Base-by-base conservation (phyloP, 164 flowering plant species). In the Nymphaea thermarum region DNA sequence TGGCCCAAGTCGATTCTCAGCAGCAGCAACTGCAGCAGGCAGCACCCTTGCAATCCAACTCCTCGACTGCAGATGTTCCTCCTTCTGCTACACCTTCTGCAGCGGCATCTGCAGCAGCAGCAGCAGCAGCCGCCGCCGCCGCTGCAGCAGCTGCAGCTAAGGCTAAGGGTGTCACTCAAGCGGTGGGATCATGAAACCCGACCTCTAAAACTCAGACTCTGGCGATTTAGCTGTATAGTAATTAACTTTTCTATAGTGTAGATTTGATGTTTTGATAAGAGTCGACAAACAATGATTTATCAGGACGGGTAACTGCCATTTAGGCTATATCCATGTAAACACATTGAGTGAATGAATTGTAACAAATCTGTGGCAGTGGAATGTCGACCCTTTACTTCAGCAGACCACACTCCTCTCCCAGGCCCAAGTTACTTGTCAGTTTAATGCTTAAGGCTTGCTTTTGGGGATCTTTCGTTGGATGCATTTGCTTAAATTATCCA, bases 71-170 rank as follows among this genome's bases (percentile, higher is more conserved):
- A 4, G 76, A 85, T 0, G 77, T 73, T 69, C 87, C 89, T 8
- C 89, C 91, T 6, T 83, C 94, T 7, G 66, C 80, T 3, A 80
- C 93, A 2, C 78, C 69, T 66, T 77, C 96, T 5, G 87, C 93
- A 15, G 67, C 94, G 12, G 85, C 98, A 3, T 87, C 98, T 0
- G 87, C 90, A 0, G 85, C 91, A 0, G 88, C 89, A 0, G 90
- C 93, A 0, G 87, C 97, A 0, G 93, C 97, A 0, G 89, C 94
- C 0, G 88, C 90, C 1, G 88, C 96, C 2, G 68, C 76, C 1
- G 74, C 77, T 0, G 77, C 80, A 57, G 77, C 86, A 59, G 91
- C 93, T 2, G 94, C 94, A 55, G 88, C 92, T 8, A 82, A 89
- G 76, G 74, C 84, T 42, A 86, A 86, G 78, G 94, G 96, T 8